Percentiles rank a stretch among this genome's conserved stretches.
These are phyloP conservation scores for Chaetomium cochliodes DNA, from an alignment of 495 filamentous ascomycete genomes.

Conservation along the genomic window DNA sequence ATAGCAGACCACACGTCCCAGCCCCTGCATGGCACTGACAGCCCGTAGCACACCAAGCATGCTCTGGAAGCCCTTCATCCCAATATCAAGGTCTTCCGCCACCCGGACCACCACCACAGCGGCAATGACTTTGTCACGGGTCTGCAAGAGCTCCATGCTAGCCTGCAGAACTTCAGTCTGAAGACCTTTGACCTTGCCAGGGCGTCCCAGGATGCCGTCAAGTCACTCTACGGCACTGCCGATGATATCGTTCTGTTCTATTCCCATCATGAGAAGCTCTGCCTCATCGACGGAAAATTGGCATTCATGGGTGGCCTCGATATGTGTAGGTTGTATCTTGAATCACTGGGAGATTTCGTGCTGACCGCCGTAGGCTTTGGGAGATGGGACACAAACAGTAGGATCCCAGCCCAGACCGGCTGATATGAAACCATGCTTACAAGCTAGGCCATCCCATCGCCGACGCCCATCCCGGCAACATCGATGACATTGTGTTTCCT, in stretches of 20 bases:
- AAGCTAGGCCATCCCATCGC: slow-evolving; percentile 70
- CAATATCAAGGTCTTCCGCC: slow-evolving; percentile 88
- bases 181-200: slow-evolving; percentile 52
- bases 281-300: slow-evolving; percentile 71
- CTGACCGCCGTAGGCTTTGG: slow-evolving; percentile 51
- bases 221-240: slow-evolving; percentile 73
- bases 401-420: slow-evolving; percentile 6
- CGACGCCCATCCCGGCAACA: slow-evolving; percentile 77
- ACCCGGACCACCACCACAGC: slow-evolving; percentile 85
- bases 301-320: slow-evolving; percentile 91
- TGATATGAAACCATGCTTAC: slow-evolving; percentile 24
- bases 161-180: slow-evolving; percentile 46
- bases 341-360: neutral
- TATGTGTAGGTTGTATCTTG: slow-evolving; percentile 45
- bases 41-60: slow-evolving; percentile 74
- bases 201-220: slow-evolving; percentile 64
- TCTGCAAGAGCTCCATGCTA: slow-evolving; percentile 36
- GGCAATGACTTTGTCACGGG: slow-evolving; percentile 53
- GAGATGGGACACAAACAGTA: slow-evolving; percentile 59
- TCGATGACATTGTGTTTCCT: slow-evolving; percentile 74
- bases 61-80: slow-evolving; percentile 72
- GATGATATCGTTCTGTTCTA: slow-evolving; percentile 86
- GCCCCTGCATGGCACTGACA: neutral
- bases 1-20: neutral
- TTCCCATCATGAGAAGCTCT: slow-evolving; percentile 96